Percentiles rank a stretch among this genome's conserved stretches.
phyloP scores from a whole-genome alignment of 139 green algal species.

The Chlamydomonas sp. region DNA sequence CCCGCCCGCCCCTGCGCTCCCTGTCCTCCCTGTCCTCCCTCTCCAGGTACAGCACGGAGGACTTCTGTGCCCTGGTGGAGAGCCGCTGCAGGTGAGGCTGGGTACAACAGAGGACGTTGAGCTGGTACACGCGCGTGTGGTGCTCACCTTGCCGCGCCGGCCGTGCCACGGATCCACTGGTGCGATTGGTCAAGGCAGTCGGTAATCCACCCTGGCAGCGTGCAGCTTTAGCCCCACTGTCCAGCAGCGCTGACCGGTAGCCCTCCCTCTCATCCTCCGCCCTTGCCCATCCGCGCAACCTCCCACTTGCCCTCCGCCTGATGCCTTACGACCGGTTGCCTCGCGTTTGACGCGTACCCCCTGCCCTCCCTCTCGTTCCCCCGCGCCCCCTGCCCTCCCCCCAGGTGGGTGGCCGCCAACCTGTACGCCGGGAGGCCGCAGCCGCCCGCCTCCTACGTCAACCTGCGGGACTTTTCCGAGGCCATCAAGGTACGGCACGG shows the following conservation, averaged over 20 bases:
- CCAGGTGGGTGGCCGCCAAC: conserved; percentile 34
- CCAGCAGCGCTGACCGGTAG: no score
- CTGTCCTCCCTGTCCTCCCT: background rate
- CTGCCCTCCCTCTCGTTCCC: background rate
- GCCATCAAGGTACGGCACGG: conserved; percentile 17
- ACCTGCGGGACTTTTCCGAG: conserved; percentile 5
- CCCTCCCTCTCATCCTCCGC: no score
- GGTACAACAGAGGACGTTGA: background rate
- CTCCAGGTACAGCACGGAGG: background rate
- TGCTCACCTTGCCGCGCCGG: no score
- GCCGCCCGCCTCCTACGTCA: conserved; percentile 1
- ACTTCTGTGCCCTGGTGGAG: conserved; percentile 28
- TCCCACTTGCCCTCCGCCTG: background rate
- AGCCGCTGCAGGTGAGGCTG: conserved; percentile 20
- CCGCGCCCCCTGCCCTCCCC: background rate
- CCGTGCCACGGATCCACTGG: no score
- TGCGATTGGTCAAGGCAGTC: no score
- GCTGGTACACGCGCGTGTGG: background rate
- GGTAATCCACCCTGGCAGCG: no score
- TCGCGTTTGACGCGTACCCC: background rate
- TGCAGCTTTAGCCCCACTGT: no score
- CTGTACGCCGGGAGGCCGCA: conserved; percentile 8
- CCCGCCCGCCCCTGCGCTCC: background rate
- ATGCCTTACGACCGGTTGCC: no score
- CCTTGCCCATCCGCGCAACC: background rate